Percentiles rank a stretch among this genome's conserved stretches.
Conservation (phyloP, 2,329 filamentous ascomycete species). For the Cytospora piceae region DNA sequence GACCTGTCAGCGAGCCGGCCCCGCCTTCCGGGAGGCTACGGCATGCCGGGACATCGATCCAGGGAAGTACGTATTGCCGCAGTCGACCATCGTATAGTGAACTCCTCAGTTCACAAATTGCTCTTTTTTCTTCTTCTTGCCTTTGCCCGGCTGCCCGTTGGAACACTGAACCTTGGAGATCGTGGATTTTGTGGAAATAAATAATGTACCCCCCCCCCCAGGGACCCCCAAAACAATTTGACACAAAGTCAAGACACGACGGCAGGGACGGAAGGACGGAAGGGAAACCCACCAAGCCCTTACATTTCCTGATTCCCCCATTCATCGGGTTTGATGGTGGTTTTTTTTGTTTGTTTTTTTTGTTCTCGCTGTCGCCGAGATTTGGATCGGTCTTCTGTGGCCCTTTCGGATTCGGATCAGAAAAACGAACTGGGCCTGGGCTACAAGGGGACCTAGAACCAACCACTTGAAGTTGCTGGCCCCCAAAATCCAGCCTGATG, state of each 20-base stretch:
- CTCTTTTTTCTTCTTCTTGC: neutral
- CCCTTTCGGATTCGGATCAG: slow-evolving; percentile 9
- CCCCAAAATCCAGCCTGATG: slow-evolving; percentile 24
- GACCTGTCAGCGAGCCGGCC: slow-evolving; percentile 23
- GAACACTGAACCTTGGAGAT: no score
- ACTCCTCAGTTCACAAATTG: no score
- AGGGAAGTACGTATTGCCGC: no score
- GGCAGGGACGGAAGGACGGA: no score
- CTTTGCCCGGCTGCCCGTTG: neutral
- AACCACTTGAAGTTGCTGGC: neutral
- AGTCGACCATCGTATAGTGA: neutral
- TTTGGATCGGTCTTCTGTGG: slow-evolving; percentile 13
- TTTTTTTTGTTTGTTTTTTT: slow-evolving; percentile 9
- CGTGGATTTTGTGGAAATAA: no score
- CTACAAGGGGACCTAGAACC: neutral
- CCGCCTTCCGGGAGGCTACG: slow-evolving; percentile 23
- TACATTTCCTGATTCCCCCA: neutral
- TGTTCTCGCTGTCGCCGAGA: slow-evolving; percentile 27
- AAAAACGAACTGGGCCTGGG: neutral
- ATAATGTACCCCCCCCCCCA: no score
- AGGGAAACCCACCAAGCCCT: neutral
- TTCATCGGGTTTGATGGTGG: neutral
- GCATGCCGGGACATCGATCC: slow-evolving; percentile 7
- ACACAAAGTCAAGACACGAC: neutral
- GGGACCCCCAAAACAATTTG: neutral